phyloP scores from a whole-genome alignment of 768 basidiomycete genomes.

The Macrocybe gigantea region DNA sequence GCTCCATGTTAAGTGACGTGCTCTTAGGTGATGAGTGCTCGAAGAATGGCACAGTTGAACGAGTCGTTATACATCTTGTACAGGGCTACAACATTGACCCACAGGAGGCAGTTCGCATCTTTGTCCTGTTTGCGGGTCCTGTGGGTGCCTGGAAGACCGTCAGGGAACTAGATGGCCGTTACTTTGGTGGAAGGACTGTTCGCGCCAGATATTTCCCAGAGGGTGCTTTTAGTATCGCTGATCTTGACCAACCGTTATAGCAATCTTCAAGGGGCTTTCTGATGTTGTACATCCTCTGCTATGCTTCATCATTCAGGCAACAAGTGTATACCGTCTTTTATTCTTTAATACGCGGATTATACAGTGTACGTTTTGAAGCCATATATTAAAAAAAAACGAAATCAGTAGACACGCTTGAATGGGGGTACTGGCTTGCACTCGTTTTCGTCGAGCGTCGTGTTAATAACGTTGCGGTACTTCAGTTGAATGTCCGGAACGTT shows the following conservation, averaged over 20 bases:
- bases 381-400: background rate
- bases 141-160: slow-evolving; percentile 96
- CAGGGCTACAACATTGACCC: slow-evolving; percentile 58
- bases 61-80: slow-evolving; percentile 78
- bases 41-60: slow-evolving; percentile 88
- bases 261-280: background rate
- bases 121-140: slow-evolving; percentile 86
- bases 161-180: slow-evolving; percentile 87
- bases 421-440: slow-evolving; percentile 98
- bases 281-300: background rate
- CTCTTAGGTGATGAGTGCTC: slow-evolving; percentile 79
- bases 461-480: slow-evolving; percentile 84
- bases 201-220: slow-evolving; percentile 81
- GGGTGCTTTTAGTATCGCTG: slow-evolving; percentile 37
- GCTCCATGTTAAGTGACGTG: background rate
- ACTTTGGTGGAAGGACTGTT: slow-evolving; percentile 83
- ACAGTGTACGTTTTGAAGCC: too few relatives aligned
- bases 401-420: slow-evolving; percentile 92
- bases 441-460: slow-evolving; percentile 84
- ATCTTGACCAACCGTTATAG: slow-evolving; percentile 41
- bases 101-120: slow-evolving; percentile 87
- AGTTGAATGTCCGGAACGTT: slow-evolving; percentile 79
- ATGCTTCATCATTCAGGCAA: background rate
- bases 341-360: too few relatives aligned
- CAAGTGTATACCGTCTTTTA: background rate